These are phyloP conservation scores for Coccomyxa sp. DNA, from an alignment of 139 green algal species.

Conservation along the genomic window DNA sequence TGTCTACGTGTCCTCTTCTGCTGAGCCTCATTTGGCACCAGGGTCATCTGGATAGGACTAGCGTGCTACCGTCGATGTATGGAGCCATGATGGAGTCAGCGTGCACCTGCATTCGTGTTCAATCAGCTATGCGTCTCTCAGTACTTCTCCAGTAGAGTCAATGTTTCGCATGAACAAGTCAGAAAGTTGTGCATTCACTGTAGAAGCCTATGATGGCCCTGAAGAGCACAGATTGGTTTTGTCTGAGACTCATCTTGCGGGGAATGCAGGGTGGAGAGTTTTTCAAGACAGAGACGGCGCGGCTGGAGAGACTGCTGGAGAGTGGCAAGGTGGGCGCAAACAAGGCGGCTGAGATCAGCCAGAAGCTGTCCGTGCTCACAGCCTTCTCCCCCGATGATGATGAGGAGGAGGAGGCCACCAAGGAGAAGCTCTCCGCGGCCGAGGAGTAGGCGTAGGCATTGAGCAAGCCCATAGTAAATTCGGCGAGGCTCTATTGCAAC, in stretches of 20 bases:
- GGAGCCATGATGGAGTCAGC: no score
- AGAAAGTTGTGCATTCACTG: no score
- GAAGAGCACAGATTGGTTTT: no score
- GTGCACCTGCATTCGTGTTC: background rate
- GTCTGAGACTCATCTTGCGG: background rate
- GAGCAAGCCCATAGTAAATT: no score
- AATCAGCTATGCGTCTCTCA: background rate
- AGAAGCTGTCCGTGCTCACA: constrained; percentile 36
- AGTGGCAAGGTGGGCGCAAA: constrained; percentile 36
- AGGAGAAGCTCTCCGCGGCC: background rate
- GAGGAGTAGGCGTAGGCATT: background rate
- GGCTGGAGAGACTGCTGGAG: constrained; percentile 65
- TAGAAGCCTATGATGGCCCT: no score
- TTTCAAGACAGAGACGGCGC: constrained; percentile 57
- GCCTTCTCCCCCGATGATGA: constrained; percentile 69
- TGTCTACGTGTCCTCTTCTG: background rate
- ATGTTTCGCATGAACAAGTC: background rate
- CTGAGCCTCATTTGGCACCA: background rate
- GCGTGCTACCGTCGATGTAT: no score
- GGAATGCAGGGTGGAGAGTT: constrained; percentile 53
- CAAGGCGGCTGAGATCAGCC: constrained; percentile 41
- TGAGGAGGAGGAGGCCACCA: constrained; percentile 40
- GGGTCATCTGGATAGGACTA: no score
- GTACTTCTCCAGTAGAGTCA: background rate
- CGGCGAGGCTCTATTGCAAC: no score